Conservation (phyloP, 495 filamentous ascomycete species). For the Tuber borchii region DNA sequence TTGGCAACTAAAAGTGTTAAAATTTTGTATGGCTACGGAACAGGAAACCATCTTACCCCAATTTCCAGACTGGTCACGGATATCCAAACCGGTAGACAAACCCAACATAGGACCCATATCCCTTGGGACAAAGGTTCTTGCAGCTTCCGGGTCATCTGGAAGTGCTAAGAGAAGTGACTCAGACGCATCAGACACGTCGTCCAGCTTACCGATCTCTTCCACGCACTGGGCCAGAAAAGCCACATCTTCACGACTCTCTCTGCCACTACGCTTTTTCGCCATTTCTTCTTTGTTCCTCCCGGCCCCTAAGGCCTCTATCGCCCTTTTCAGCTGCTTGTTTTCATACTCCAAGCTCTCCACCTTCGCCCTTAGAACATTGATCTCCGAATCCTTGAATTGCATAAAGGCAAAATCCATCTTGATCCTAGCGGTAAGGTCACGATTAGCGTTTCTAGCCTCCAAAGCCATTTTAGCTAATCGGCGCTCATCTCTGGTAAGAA, state of each 20-base stretch:
- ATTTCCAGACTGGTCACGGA: background rate
- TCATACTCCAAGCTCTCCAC: background rate
- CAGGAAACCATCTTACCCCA: background rate
- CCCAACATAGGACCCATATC: background rate
- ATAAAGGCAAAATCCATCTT: background rate
- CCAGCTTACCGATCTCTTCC: background rate
- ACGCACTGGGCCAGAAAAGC: background rate
- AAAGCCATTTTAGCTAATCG: background rate
- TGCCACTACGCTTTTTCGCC: background rate
- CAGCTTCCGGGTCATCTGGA: background rate
- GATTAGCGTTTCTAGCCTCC: background rate
- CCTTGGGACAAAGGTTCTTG: background rate
- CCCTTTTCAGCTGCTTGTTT: background rate
- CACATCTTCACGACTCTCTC: background rate
- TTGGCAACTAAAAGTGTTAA: constrained; percentile 2
- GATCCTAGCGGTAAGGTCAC: background rate
- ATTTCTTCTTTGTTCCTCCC: background rate
- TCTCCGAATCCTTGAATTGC: background rate
- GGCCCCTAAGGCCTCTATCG: background rate
- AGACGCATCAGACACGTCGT: background rate
- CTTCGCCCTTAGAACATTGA: background rate
- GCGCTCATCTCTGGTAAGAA: background rate
- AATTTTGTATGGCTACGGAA: background rate
- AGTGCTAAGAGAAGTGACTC: background rate
- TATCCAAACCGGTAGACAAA: background rate